phyloP scores from a whole-genome alignment of 1,284 basidiomycete species.

The Cryptococcus amylolentus region DNA sequence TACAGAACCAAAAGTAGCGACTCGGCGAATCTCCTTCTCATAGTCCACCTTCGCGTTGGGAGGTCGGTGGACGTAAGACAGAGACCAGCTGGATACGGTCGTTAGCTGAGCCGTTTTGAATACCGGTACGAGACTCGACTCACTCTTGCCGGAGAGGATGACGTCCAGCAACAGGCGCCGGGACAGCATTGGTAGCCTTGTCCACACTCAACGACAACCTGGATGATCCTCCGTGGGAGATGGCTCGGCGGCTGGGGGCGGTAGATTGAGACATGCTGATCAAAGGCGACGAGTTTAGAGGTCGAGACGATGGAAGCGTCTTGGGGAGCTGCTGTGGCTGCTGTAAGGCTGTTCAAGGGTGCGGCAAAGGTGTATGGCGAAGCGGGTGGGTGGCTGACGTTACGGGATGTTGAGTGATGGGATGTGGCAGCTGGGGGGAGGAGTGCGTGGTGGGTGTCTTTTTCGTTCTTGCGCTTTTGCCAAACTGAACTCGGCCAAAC shows the following conservation, averaged over 20 bases:
- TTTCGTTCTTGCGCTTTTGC: no score
- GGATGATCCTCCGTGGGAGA: slow-evolving; percentile 40
- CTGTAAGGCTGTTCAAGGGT: no score
- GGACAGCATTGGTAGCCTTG: slow-evolving; percentile 19
- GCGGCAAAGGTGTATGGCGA: background rate
- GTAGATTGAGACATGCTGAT: slow-evolving; percentile 14
- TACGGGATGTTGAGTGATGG: background rate
- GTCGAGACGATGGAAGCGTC: background rate
- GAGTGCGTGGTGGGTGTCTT: no score
- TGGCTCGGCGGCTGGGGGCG: slow-evolving; percentile 25
- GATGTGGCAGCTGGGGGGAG: no score
- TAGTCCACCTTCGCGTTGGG: slow-evolving; percentile 49
- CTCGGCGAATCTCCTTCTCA: slow-evolving; percentile 49
- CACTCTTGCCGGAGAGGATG: slow-evolving; percentile 49
- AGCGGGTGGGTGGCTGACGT: background rate
- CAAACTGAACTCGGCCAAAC: no score
- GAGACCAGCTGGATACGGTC: slow-evolving; percentile 43
- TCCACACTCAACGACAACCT: slow-evolving; percentile 42
- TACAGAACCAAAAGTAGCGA: slow-evolving; percentile 51
- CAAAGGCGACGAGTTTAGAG: background rate
- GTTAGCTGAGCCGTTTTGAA: background rate
- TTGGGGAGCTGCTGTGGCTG: background rate
- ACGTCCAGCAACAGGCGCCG: slow-evolving; percentile 24
- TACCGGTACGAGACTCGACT: slow-evolving; percentile 11
- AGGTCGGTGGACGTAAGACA: slow-evolving; percentile 50